Base-by-base conservation (phyloP, 495 filamentous ascomycete species). In the Mytilinidion resinicola region DNA sequence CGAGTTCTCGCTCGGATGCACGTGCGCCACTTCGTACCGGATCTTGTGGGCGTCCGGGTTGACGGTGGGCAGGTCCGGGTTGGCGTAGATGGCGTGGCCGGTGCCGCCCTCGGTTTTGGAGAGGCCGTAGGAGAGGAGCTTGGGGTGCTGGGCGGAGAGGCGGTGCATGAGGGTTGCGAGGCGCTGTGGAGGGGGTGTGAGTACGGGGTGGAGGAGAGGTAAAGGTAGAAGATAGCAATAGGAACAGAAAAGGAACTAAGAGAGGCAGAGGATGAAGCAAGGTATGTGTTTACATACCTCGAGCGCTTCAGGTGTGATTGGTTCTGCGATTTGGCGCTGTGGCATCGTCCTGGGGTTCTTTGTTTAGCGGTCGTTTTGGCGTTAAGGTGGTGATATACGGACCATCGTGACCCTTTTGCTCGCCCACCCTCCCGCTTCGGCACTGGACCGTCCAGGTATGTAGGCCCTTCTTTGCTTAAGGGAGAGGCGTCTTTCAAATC, bases 1-100 rank as follows among this genome's bases (percentile, higher is more conserved):
- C 4, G 82, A 86, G 55, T 82, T 77, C 54, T 96, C 91, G 38
- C 76, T 78, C 11, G 78, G 76, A 70, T 96, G 91, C 12, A 89
- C 76, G 72, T 96, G 91, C 61, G 81, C 82, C 48, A 96, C 78
- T 70, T 96, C 91, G 38, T 87, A 85, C 21, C 48, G 43, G 30
- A 59, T 60, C 19, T 56, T 60, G 19, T 50, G 46, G n/a, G 61
- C 43, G 7, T 14, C 43, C 3, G 59, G 59, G 33, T 61, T 61
- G 5, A 43, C 51, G 14, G 44, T 52, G 1, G 21, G 20, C 0
- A 56, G 33, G 10, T 51, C 35, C 8, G 53, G 53, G 2, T 61
- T 43, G 10, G 55, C 59, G 38, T 61, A 61, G 12, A 61, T 56
- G 11, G 59, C 59, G 6, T 35, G 53, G 1, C 53, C 59, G 10